Evolutionary conservation across 345 rosid genomes (phyloP).

Genomic region (Brassica incana): DNA sequence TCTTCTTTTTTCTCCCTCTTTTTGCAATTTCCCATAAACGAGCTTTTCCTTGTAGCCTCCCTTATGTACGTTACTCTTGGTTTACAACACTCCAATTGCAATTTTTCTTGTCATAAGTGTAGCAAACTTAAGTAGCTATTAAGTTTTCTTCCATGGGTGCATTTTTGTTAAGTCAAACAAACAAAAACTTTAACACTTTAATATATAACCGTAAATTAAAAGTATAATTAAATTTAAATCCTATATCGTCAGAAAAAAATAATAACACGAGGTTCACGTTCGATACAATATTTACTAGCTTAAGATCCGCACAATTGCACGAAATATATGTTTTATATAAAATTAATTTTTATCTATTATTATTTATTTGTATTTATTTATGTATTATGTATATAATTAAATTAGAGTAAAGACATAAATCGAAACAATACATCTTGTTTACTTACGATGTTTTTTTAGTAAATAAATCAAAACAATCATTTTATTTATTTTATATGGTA

Average conservation of each 20-base stretch:
- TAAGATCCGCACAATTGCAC: no score
- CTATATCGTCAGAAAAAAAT: neutral
- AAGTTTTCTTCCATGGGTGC: neutral
- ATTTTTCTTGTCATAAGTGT: neutral
- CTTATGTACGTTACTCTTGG: neutral
- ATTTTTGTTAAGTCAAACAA: neutral
- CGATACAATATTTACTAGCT: neutral
- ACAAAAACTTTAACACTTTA: neutral
- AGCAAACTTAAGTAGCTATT: neutral
- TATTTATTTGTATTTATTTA: no score
- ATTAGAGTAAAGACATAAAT: no score
- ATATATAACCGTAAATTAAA: neutral
- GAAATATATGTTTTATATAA: no score
- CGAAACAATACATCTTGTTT: no score
- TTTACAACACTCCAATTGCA: neutral
- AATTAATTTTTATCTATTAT: no score
- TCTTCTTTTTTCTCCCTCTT: neutral
- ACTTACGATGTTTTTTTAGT: no score
- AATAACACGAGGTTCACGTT: neutral
- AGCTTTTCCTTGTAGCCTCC: slow-evolving; percentile 7
- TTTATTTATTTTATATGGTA: no score
- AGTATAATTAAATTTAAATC: no score
- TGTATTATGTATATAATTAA: no score
- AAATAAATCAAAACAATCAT: no score
- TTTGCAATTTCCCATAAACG: neutral